Evolutionary conservation across 371 early-diverging fungal genomes (phyloP).

Genomic region (Coemansia sp.): DNA sequence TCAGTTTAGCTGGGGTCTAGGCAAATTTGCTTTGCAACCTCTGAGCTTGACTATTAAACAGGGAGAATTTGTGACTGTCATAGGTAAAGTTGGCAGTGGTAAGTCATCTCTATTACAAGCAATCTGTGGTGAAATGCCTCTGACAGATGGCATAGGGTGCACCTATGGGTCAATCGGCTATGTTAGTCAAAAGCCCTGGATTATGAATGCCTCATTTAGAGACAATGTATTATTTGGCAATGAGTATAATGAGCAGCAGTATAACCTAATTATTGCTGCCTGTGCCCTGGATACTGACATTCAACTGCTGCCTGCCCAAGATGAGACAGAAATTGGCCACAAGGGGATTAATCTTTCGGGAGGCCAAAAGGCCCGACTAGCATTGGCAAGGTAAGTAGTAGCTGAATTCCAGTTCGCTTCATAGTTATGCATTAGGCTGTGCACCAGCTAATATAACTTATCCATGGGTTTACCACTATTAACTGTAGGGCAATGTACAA

Average conservation of each 20-base stretch:
- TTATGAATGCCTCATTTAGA: constrained; percentile 85
- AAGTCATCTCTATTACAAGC: constrained; percentile 83
- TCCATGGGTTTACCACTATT: background rate
- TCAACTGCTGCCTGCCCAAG: constrained; percentile 71
- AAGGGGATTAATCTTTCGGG: constrained; percentile 89
- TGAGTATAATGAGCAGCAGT: constrained; percentile 69
- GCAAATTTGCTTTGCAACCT: constrained; percentile 62
- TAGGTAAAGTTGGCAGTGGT: constrained; percentile 86
- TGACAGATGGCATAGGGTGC: constrained; percentile 61
- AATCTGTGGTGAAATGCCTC: constrained; percentile 84
- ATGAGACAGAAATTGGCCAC: constrained; percentile 88
- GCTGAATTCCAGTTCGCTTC: too few relatives aligned
- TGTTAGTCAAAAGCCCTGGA: constrained; percentile 91
- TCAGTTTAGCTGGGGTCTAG: constrained; percentile 15
- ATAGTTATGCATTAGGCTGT: background rate
- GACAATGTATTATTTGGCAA: constrained; percentile 89
- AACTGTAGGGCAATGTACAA: constrained; percentile 69
- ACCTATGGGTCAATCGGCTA: constrained; percentile 79
- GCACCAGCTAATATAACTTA: too few relatives aligned
- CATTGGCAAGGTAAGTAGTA: constrained; percentile 60
- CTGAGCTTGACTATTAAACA: constrained; percentile 63
- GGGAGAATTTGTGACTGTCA: constrained; percentile 69
- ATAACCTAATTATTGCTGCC: constrained; percentile 57
- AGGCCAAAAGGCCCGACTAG: constrained; percentile 78
- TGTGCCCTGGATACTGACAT: constrained; percentile 73